These are phyloP conservation scores for Coemansia furcata DNA, from an alignment of 192 early-diverging fungal genomes.

Conservation along the genomic window DNA sequence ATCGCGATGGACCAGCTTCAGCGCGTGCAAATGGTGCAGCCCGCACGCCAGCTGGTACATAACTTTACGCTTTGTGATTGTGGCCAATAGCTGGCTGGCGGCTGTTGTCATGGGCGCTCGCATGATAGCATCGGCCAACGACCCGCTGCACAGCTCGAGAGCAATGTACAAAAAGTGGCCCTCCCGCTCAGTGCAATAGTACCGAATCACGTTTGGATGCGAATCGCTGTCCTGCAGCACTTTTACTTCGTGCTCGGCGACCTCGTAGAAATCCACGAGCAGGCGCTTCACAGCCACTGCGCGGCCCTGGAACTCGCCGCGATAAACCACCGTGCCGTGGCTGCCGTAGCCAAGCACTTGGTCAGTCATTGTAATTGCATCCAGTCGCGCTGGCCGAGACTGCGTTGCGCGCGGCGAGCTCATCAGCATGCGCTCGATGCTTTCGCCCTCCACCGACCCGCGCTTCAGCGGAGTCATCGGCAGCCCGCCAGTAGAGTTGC, in stretches of 20 bases:
- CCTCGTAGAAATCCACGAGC: constrained; percentile 92
- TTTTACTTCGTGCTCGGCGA: constrained; percentile 91
- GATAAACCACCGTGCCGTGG: constrained; percentile 96
- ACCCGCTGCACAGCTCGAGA: constrained; percentile 88
- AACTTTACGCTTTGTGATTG: constrained; percentile 60
- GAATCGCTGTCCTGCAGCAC: constrained; percentile 90
- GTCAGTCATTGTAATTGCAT: constrained; percentile 59
- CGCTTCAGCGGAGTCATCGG: constrained; percentile 40
- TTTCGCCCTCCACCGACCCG: constrained; percentile 11
- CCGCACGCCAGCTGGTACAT: constrained; percentile 85
- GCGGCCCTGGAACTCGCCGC: constrained; percentile 89
- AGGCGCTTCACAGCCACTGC: constrained; percentile 93
- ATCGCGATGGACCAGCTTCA: constrained; percentile 97
- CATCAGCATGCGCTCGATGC: constrained; percentile 13
- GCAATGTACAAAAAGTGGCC: constrained; percentile 97
- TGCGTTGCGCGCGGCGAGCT: constrained; percentile 2
- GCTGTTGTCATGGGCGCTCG: constrained; percentile 43
- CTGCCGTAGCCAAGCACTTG: constrained; percentile 83
- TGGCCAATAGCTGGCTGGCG: constrained; percentile 45
- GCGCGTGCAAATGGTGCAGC: constrained; percentile 81
- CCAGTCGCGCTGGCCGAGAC: constrained; percentile 44
- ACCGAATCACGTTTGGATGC: constrained; percentile 96
- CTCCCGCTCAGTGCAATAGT: constrained; percentile 85
- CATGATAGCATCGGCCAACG: constrained; percentile 84
- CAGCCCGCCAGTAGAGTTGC: constrained; percentile 47